These are phyloP conservation scores for Vigna trinervia DNA, from an alignment of 306 rosid genomes.

Conservation along the genomic window DNA sequence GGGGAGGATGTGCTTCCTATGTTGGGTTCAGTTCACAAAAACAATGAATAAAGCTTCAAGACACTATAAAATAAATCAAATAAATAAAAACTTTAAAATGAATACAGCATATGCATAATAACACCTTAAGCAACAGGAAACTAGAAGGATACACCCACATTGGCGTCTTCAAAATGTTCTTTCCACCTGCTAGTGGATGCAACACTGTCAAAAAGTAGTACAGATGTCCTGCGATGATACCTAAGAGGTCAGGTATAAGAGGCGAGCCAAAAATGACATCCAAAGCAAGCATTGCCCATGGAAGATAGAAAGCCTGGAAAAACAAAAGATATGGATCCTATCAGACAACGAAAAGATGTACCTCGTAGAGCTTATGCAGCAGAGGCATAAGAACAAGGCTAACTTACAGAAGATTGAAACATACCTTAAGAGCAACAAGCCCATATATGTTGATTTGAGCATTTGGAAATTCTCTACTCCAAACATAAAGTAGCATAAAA, in stretches of 20 bases:
- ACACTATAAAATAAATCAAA: background rate
- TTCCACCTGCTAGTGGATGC: slow-evolving; percentile 94
- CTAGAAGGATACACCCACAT: slow-evolving; percentile 91
- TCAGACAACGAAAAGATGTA: slow-evolving; percentile 26
- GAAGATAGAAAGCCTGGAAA: slow-evolving; percentile 95
- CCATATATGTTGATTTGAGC: slow-evolving; percentile 89
- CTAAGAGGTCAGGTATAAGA: slow-evolving; percentile 72
- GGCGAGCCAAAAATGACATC: slow-evolving; percentile 90
- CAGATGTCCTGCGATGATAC: slow-evolving; percentile 94
- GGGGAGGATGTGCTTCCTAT: background rate
- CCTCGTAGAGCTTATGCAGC: slow-evolving; percentile 29
- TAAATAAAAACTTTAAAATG: background rate
- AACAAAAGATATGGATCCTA: slow-evolving; percentile 24
- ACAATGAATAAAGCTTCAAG: background rate
- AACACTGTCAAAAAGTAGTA: slow-evolving; percentile 94
- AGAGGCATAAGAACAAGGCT: slow-evolving; percentile 19
- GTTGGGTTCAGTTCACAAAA: slow-evolving; percentile 20
- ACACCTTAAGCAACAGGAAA: slow-evolving; percentile 33
- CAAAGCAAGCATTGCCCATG: slow-evolving; percentile 96
- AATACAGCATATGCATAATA: slow-evolving; percentile 12
- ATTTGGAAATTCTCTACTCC: slow-evolving; percentile 98
- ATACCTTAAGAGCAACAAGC: slow-evolving; percentile 88
- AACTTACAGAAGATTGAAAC: slow-evolving; percentile 18
- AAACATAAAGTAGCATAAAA: slow-evolving; percentile 89
- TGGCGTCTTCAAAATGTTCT: slow-evolving; percentile 79